These are phyloP conservation scores for Neoscytalidium dimidiatum DNA, from an alignment of 2,329 filamentous ascomycete species.

Conservation along the genomic window DNA sequence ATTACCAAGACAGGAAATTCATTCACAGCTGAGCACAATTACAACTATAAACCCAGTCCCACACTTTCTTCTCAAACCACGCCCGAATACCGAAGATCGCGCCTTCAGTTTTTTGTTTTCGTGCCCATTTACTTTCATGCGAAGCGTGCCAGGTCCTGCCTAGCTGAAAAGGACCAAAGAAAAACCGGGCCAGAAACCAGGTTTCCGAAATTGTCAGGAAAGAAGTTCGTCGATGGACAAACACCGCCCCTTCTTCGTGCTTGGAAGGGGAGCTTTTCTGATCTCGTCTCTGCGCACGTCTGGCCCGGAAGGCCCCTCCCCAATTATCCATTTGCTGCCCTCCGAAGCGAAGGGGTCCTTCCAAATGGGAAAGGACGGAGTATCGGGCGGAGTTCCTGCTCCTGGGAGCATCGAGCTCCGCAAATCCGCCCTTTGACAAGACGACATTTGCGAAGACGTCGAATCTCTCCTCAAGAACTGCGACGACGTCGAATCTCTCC, in stretches of 20 bases:
- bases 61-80: too few species aligned
- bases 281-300: neutral
- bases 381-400: slow-evolving; percentile 6
- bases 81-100: too few species aligned
- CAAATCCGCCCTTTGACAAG: neutral
- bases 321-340: neutral
- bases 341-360: neutral
- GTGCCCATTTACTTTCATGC: too few species aligned
- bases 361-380: neutral
- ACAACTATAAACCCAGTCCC: neutral
- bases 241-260: neutral
- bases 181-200: neutral
- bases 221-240: slow-evolving; percentile 7
- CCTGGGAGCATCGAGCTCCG: neutral
- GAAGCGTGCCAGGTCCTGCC: too few species aligned
- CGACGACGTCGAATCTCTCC: neutral
- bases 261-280: neutral
- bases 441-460: neutral
- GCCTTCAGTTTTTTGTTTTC: too few species aligned
- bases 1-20: neutral
- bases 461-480: neutral
- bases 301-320: neutral
- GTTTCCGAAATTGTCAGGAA: neutral
- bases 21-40: neutral
- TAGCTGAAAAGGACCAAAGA: neutral